phyloP scores from a whole-genome alignment of 352 stramenopile species.

The Albugo candida region DNA sequence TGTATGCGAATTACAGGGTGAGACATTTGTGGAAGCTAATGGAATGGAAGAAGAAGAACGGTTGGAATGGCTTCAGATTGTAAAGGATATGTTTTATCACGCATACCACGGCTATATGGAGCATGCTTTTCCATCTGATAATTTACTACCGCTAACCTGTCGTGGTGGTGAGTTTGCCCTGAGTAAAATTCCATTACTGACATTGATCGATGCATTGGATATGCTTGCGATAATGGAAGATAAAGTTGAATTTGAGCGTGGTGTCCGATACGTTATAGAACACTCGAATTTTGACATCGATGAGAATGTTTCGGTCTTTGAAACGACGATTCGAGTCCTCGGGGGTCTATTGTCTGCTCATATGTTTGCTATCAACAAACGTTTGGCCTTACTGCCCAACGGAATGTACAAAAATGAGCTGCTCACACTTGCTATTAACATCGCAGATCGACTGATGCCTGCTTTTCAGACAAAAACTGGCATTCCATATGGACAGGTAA shows the following conservation, averaged over 20 bases:
- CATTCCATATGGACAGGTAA: slow-evolving; percentile 96
- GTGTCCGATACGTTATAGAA: slow-evolving; percentile 35
- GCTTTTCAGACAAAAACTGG: slow-evolving; percentile 91
- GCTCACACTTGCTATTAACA: slow-evolving; percentile 84
- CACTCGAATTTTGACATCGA: slow-evolving; percentile 65
- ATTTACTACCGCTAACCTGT: slow-evolving; percentile 52
- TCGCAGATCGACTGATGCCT: slow-evolving; percentile 88
- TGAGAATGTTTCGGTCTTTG: slow-evolving; percentile 83
- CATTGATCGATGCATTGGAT: slow-evolving; percentile 82
- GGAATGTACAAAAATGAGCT: slow-evolving; percentile 85
- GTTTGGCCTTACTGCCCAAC: slow-evolving; percentile 25
- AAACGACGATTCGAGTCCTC: slow-evolving; percentile 84
- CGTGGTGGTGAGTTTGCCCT: slow-evolving; percentile 51
- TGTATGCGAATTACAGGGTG: slow-evolving; percentile 41
- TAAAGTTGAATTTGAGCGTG: slow-evolving; percentile 43
- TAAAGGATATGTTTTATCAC: slow-evolving; percentile 82
- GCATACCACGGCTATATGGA: slow-evolving; percentile 71
- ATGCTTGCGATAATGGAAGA: slow-evolving; percentile 77
- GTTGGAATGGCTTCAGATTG: slow-evolving; percentile 25
- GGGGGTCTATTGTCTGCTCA: slow-evolving; percentile 83
- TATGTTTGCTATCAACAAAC: slow-evolving; percentile 41
- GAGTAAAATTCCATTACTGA: slow-evolving; percentile 67
- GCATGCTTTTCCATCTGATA: slow-evolving; percentile 68
- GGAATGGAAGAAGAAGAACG: slow-evolving; percentile 37
- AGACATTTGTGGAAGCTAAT: slow-evolving; percentile 23